Percentiles rank a stretch among this genome's conserved stretches.
These are phyloP conservation scores for Mucor saturninus DNA, from an alignment of 371 early-diverging fungal genomes.

Conservation along the genomic window DNA sequence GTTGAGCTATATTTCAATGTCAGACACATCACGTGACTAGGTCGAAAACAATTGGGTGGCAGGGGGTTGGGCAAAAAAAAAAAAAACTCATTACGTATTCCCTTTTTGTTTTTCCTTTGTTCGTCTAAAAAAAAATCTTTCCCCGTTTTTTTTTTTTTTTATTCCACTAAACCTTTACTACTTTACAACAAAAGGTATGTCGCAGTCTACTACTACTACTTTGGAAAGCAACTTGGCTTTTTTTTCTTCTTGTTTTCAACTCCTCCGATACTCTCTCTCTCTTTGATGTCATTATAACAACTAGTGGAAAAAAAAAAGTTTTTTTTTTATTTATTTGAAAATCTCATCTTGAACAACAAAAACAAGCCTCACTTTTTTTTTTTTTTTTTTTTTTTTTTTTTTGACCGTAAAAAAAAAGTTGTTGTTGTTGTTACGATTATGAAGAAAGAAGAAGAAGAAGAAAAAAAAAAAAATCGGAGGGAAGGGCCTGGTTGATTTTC, in stretches of 20 bases:
- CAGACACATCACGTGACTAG: background rate
- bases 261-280: conserved; percentile 12
- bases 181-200: conserved; percentile 27
- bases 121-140: background rate
- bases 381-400: background rate
- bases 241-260: conserved; percentile 2
- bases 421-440: no score
- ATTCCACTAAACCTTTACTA: conserved; percentile 12
- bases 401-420: no score
- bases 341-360: background rate
- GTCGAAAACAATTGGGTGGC: background rate
- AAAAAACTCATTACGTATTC: background rate
- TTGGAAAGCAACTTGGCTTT: conserved; percentile 23
- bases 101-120: background rate
- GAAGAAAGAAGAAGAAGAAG: background rate
- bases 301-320: background rate
- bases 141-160: conserved; percentile 7
- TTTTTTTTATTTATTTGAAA: background rate
- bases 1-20: no score
- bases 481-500: background rate
- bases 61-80: background rate
- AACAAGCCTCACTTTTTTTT: background rate
- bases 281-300: conserved; percentile 1
- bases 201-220: conserved; percentile 21
- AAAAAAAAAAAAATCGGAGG: conserved; percentile 2